Percentiles rank a stretch among this genome's conserved stretches.
These are phyloP conservation scores for Zopfia rhizophila DNA, from an alignment of 2,329 filamentous ascomycete species.

Conservation along the genomic window DNA sequence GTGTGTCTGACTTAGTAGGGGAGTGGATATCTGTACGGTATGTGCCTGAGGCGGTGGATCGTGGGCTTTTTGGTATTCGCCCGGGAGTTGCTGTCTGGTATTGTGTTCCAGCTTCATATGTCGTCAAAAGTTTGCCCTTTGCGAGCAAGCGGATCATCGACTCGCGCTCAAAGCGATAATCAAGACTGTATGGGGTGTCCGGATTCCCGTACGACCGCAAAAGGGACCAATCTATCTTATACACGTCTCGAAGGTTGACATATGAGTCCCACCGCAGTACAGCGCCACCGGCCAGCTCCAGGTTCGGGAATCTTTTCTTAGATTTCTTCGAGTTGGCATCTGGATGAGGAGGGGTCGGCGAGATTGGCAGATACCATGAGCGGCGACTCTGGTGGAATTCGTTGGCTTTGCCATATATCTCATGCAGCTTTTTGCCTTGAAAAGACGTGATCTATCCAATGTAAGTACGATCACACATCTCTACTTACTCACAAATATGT, in stretches of 20 bases:
- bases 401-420: slow-evolving; percentile 44
- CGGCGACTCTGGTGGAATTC: slow-evolving; percentile 45
- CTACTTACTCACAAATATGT: too few species aligned
- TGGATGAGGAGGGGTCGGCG: slow-evolving; percentile 42
- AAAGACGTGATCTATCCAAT: slow-evolving; percentile 44
- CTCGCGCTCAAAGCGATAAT: slow-evolving; percentile 37
- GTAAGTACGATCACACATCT: slow-evolving; percentile 23
- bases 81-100: slow-evolving; percentile 4
- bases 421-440: slow-evolving; percentile 43
- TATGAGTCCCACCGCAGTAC: slow-evolving; percentile 44
- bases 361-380: slow-evolving; percentile 47
- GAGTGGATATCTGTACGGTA: slow-evolving; percentile 5
- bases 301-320: slow-evolving; percentile 42
- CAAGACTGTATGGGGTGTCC: slow-evolving; percentile 24
- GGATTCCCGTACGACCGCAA: slow-evolving; percentile 40
- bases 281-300: slow-evolving; percentile 33
- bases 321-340: slow-evolving; percentile 45
- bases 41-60: background rate
- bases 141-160: slow-evolving; percentile 37
- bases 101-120: slow-evolving; percentile 40
- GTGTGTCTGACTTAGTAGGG: slow-evolving; percentile 12
- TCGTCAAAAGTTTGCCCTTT: slow-evolving; percentile 38
- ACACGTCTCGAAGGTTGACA: slow-evolving; percentile 47
- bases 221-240: slow-evolving; percentile 43
- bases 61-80: background rate